Evolutionary conservation across 2,329 filamentous ascomycete species (phyloP), one percentile per base, ranked within the genome.

Genomic region (Aspergillus floridensis): DNA sequence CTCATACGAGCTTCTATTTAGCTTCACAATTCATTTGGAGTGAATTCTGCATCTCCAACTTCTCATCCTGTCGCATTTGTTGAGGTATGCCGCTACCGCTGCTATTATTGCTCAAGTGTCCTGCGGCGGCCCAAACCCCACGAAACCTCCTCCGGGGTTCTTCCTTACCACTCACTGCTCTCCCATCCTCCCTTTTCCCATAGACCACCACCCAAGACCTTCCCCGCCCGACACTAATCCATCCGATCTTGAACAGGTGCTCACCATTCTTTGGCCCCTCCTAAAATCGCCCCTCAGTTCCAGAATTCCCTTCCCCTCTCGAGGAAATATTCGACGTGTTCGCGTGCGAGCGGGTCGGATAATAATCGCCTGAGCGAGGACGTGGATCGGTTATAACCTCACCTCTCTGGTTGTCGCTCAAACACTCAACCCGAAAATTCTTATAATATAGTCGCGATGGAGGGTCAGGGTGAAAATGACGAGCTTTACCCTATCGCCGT

Each of bases 401-500:
- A 61, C 62, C 68, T 70, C 66, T 66, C 65, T 63, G 51, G 62
- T 68, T 56, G 46, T 63, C 60, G 58, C 64, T 65, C 59, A 63
- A 29, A 49, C 59, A 56, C 65, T 65, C 67, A 63, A 67, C 50
- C 62, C 63, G 57, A 59, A 58, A 49, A 56, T 19, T 53, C 46
- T 65, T 61, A 62, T 53, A 67, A 58, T 59, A 62, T 72, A 73
- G 77, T 80, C 85, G 84, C 79, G 78, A 98, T 98, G 93, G 92
- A 97, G 82, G 89, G 89, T 81, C 85, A 88, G 78, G 91, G 89
- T 80, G 88, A 93, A 83, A 96, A 89, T 79, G 95, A 99, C 82
- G 96, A 98, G 88, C 92, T 99, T 74, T 99, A 98, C 80, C 95
- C 95, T 77, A 99, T 99, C 84, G 95, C 96, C 75, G 95, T 99